phyloP scores from a whole-genome alignment of 768 basidiomycete species.

The Infundibulicybe gibba region DNA sequence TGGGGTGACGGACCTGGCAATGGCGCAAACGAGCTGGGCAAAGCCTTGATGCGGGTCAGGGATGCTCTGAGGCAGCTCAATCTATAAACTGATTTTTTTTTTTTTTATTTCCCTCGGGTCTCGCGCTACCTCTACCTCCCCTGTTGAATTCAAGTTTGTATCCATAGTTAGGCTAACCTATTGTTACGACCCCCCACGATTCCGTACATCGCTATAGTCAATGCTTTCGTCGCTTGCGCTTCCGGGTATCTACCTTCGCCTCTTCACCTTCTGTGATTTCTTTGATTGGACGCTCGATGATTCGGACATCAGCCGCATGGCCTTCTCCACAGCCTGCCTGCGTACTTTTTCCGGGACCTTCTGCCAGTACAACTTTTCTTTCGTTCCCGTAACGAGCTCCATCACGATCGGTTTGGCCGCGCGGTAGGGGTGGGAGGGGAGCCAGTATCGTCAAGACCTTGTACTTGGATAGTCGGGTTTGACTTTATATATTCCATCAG shows the following conservation, averaged over 20 bases:
- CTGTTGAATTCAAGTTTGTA: too few species aligned
- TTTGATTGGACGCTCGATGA: too few species aligned
- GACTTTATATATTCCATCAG: slow-evolving; percentile 43
- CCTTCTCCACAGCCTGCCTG: slow-evolving; percentile 54
- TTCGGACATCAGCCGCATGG: slow-evolving; percentile 13
- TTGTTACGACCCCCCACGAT: too few species aligned
- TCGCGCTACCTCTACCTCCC: too few species aligned
- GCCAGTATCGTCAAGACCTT: slow-evolving; percentile 57
- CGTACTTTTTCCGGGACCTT: slow-evolving; percentile 75
- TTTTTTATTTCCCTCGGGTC: too few species aligned
- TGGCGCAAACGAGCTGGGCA: slow-evolving; percentile 64
- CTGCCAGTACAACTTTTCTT: slow-evolving; percentile 76
- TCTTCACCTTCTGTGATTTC: too few species aligned
- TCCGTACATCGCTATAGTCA: too few species aligned
- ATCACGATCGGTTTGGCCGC: slow-evolving; percentile 26
- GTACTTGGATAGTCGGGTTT: slow-evolving; percentile 33
- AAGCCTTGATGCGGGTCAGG: slow-evolving; percentile 52
- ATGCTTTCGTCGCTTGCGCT: too few species aligned
- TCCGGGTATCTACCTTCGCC: too few species aligned
- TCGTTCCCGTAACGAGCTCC: slow-evolving; percentile 59
- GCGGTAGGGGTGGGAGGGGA: slow-evolving; percentile 4
- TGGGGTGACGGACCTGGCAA: slow-evolving; percentile 59
- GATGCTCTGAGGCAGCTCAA: slow-evolving; percentile 29
- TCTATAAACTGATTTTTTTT: too few species aligned
- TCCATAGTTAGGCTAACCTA: too few species aligned